Conservation (phyloP, 2,329 filamentous ascomycete species). For the Hyphodiscus sp. region DNA sequence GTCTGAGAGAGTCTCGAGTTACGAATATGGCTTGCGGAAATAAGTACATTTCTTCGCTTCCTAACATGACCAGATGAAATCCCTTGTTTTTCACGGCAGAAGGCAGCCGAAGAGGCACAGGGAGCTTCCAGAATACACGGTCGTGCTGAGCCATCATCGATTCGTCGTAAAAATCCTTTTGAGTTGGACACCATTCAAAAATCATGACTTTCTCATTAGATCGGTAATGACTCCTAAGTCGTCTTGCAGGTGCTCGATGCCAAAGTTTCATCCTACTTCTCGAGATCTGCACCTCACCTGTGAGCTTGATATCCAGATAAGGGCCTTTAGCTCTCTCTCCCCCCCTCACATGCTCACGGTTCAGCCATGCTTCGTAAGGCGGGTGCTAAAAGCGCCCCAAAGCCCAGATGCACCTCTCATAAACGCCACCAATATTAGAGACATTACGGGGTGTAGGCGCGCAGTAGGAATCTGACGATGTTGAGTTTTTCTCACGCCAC, state of each 20-base stretch:
- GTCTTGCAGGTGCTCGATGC: neutral
- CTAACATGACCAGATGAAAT: neutral
- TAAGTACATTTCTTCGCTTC: neutral
- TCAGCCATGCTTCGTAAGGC: neutral
- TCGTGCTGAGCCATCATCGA: neutral
- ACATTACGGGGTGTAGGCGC: conserved; percentile 8
- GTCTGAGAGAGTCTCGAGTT: neutral
- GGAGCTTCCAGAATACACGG: neutral
- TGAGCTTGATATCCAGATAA: neutral
- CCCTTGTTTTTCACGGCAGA: neutral
- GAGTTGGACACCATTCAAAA: neutral
- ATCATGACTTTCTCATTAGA: neutral
- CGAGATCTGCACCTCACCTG: neutral
- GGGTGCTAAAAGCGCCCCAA: neutral
- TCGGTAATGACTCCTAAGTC: neutral
- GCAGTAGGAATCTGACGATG: conserved; percentile 7
- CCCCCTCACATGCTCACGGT: neutral
- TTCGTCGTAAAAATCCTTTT: neutral
- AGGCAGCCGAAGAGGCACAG: neutral
- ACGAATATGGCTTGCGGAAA: neutral
- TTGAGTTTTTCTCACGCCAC: conserved; percentile 7
- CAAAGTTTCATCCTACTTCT: neutral
- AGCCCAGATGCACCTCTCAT: conserved; percentile 4
- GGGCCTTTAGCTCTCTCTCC: neutral
- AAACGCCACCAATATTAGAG: conserved; percentile 20